Base-by-base conservation (phyloP, 78 protist genomes). In the Dictyostelium citrinum region DNA sequence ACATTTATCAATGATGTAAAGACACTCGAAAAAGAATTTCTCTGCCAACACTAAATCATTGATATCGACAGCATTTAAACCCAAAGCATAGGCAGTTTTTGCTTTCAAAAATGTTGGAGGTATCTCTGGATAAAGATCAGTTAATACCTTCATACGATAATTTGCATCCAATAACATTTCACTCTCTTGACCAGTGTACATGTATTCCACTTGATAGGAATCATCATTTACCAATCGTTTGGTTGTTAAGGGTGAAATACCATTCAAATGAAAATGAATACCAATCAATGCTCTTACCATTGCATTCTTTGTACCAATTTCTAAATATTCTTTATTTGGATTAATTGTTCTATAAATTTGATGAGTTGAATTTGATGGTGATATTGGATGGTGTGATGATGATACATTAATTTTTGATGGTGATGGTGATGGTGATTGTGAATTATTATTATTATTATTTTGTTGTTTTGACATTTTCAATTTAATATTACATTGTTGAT, bases 221-320 rank as follows among this genome's bases (percentile, higher is more conserved):
- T 55, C 64, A 24, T 51, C 64, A 10, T 84, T 70, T 9, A 61
- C 83, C 43, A 84, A 51, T 22, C 91, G 17, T 17, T 55, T 70
- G 39, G 95, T 84, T 1, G 95, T 91, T n/a, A 91, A 45, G 17
- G 95, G 95, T 22, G 95, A 91, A 20, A 91, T 91, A 55, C 91
- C 95, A 81, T 91, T 91, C 81, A 91, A 71, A 37, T 84, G 84
- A 71, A 91, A 91, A 46, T 91, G 95, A 80, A 91, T 91, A 29
- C 76, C 95, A 20, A 83, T 71, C 16, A 91, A 51, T 51, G 91
- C 58, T 37, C 95, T 27, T 5, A 35, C 85, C 74, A 88, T 78
- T 20, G 93, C 93, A 78, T 88, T 88, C 70, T 88, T 88, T 27
- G 71, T 67, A 5, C 93, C 93, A 67, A 78, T 78, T 35, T 88